Conservation (phyloP, 2,329 filamentous ascomycete genomes). For the Calonectria pseudoturangicola region DNA sequence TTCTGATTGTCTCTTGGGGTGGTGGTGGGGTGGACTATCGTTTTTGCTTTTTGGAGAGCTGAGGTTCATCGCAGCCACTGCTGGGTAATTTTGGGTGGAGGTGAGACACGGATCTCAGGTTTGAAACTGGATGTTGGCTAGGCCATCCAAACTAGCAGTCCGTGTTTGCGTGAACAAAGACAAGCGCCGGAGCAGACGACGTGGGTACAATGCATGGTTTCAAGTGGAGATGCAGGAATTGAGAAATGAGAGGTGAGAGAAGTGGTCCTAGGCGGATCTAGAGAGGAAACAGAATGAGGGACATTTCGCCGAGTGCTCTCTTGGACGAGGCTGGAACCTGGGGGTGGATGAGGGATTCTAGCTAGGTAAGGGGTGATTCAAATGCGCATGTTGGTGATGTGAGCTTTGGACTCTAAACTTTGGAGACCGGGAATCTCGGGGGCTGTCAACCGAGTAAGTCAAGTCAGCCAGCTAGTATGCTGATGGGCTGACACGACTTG, state of each 20-base stretch:
- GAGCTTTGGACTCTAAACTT: background rate
- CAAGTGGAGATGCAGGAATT: slow-evolving; percentile 22
- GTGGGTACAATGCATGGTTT: slow-evolving; percentile 22
- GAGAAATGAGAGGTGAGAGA: slow-evolving; percentile 28
- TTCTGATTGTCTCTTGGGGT: slow-evolving; percentile 14
- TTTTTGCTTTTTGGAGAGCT: slow-evolving; percentile 24
- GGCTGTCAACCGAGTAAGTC: slow-evolving; percentile 6
- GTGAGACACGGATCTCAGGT: slow-evolving; percentile 5
- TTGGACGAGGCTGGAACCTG: slow-evolving; percentile 6
- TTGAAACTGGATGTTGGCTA: background rate
- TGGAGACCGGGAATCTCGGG: slow-evolving; percentile 6
- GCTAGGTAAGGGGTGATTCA: background rate
- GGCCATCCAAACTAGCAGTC: background rate
- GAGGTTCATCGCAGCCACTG: slow-evolving; percentile 8
- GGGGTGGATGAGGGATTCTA: slow-evolving; percentile 2
- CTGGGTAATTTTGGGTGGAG: background rate
- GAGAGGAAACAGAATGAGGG: slow-evolving; percentile 20
- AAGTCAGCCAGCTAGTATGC: background rate
- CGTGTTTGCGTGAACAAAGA: slow-evolving; percentile 17
- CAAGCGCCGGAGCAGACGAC: slow-evolving; percentile 14
- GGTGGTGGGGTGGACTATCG: slow-evolving; percentile 18
- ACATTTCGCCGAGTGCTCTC: slow-evolving; percentile 16
- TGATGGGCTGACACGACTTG: slow-evolving; percentile 12
- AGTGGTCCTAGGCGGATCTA: slow-evolving; percentile 3
- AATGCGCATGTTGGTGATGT: background rate